Percentiles rank a stretch among this genome's conserved stretches.
Evolutionary conservation across 345 rosid species (phyloP).

Genomic region (Camelina hispida): DNA sequence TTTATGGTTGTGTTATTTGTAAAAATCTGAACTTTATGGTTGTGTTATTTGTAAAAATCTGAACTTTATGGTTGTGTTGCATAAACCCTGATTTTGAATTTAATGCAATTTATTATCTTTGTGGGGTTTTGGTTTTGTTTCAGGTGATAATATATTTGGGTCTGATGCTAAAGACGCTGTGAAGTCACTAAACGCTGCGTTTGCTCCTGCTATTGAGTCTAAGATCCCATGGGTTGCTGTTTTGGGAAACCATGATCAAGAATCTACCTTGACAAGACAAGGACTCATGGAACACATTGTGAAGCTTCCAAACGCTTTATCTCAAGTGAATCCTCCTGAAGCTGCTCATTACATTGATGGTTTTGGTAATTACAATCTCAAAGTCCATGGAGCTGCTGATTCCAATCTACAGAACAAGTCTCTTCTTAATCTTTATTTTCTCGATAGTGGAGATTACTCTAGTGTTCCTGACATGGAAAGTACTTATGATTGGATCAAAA

Average conservation of each 20-base stretch:
- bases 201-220: slow-evolving; percentile 82
- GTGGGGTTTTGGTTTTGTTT: slow-evolving; percentile 8
- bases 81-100: slow-evolving; percentile 2
- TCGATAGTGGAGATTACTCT: slow-evolving; percentile 94
- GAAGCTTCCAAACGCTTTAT: slow-evolving; percentile 65
- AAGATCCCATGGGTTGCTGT: slow-evolving; percentile 87
- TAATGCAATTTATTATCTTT: background rate
- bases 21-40: too few relatives aligned
- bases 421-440: slow-evolving; percentile 79
- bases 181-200: slow-evolving; percentile 74
- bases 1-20: too few relatives aligned
- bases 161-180: slow-evolving; percentile 66
- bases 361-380: slow-evolving; percentile 94
- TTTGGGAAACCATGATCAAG: slow-evolving; percentile 94
- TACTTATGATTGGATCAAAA: slow-evolving; percentile 77
- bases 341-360: slow-evolving; percentile 75
- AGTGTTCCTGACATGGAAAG: slow-evolving; percentile 59
- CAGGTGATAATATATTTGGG: slow-evolving; percentile 90
- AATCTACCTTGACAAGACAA: slow-evolving; percentile 72
- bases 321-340: slow-evolving; percentile 67
- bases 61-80: background rate
- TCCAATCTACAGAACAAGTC: slow-evolving; percentile 81
- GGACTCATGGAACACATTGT: slow-evolving; percentile 83
- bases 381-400: slow-evolving; percentile 70
- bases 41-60: background rate